These are phyloP conservation scores for Aphanomyces euteiches DNA, from an alignment of 352 stramenopile species.

Conservation along the genomic window DNA sequence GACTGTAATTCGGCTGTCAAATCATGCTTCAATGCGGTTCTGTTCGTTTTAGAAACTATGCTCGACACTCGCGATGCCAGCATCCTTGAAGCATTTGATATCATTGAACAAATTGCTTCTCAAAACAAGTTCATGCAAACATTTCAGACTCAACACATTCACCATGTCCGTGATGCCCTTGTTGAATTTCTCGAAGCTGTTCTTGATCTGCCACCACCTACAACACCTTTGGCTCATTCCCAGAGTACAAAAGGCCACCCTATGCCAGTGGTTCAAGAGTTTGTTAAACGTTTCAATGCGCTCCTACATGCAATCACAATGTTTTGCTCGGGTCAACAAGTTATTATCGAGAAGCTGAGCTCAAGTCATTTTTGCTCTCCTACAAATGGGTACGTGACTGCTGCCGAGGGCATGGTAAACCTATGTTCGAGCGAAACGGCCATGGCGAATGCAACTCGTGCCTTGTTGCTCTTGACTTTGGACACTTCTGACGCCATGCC, in stretches of 20 bases:
- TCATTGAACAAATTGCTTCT: conserved; percentile 59
- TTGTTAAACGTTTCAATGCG: conserved; percentile 70
- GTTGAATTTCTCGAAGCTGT: conserved; percentile 73
- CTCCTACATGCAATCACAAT: conserved; percentile 51
- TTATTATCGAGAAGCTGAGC: conserved; percentile 46
- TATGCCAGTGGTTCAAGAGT: conserved; percentile 70
- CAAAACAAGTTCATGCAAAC: conserved; percentile 63
- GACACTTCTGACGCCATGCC: conserved; percentile 69
- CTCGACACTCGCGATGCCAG: conserved; percentile 61
- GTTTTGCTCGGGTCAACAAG: conserved; percentile 10
- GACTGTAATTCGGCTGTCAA: conserved; percentile 64
- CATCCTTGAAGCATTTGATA: conserved; percentile 55
- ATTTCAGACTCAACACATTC: conserved; percentile 53
- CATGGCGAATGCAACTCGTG: conserved; percentile 71
- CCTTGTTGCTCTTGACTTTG: conserved; percentile 65
- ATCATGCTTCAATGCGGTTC: conserved; percentile 72
- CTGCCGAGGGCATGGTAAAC: conserved; percentile 67
- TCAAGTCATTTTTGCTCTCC: conserved; percentile 74
- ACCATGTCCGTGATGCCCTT: conserved; percentile 49
- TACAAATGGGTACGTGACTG: conserved; percentile 74
- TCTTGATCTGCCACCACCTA: conserved; percentile 64
- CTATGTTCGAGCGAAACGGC: conserved; percentile 70
- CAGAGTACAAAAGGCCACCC: conserved; percentile 57
- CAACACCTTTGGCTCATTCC: conserved; percentile 47
- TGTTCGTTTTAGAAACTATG: conserved; percentile 68